Base-by-base conservation (phyloP, 495 filamentous ascomycete genomes). In the Penicillium paxilli region DNA sequence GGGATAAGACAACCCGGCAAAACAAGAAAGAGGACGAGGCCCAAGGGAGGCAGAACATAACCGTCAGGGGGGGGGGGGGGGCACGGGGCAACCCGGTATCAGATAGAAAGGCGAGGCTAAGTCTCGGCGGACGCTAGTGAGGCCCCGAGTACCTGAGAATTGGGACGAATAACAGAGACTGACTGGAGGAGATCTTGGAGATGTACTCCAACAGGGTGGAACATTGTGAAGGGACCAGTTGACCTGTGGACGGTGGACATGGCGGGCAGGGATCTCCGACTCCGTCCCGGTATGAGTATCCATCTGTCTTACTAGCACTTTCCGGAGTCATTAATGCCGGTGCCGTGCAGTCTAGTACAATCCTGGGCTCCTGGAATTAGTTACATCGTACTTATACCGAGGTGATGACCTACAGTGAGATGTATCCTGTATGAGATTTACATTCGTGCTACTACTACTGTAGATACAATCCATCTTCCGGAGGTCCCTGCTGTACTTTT, bases 241-340 rank as follows among this genome's bases (percentile, higher is more conserved):
- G n/a, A n/a, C n/a, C n/a, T n/a, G n/a, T n/a, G 35, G 5, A 30
- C n/a, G 17, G 52, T 60, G 58, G 50, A 57, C 41, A 61, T 56
- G 52, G 44, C 52, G 48, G 54, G 54, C 45, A 57, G 54, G 60
- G 60, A 63, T 63, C 60, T 63, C 53, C 60, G 54, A 40, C 22
- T 30, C 16, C 40, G 46, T 35, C 46, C 44, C 23, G 44, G 25
- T 14, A n/a, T n/a, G n/a, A 32, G 30, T 32, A 32, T 32, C 35
- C 37, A 51, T 40, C 17, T 16, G 35, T 40, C 9, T n/a, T 20
- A n/a, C n/a, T 14, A 17, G 14, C 35, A 40, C 10, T 32, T 14
- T n/a, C 11, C 10, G n/a, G n/a, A n/a, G n/a, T n/a, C n/a, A n/a
- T n/a, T n/a, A n/a, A n/a, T n/a, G n/a, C n/a, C n/a, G n/a, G n/a